These are phyloP conservation scores for Gaeumannomyces tritici DNA, from an alignment of 2,329 filamentous ascomycete species.

Conservation along the genomic window DNA sequence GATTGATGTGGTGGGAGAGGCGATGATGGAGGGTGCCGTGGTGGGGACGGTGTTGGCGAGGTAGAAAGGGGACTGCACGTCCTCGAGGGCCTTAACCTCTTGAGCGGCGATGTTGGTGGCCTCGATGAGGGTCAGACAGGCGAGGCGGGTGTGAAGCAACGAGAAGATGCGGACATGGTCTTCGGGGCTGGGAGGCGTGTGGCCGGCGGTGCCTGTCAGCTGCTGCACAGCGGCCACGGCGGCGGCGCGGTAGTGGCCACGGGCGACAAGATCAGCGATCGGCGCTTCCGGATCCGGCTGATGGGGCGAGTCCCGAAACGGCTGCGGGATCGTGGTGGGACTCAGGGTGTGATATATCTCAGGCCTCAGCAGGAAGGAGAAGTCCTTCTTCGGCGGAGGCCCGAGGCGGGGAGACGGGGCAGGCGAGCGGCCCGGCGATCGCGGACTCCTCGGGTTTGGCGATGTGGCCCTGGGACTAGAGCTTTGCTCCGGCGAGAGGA, in stretches of 20 bases:
- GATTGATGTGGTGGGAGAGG: not conserved
- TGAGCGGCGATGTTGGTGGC: conserved; percentile 60
- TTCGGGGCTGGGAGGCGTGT: conserved; percentile 31
- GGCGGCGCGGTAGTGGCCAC: conserved; percentile 72
- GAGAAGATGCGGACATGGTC: conserved; percentile 62
- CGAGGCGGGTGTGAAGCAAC: conserved; percentile 71
- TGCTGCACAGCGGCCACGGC: conserved; percentile 58
- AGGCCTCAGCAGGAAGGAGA: conserved; percentile 69
- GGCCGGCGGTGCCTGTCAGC: conserved; percentile 38
- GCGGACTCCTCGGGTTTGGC: conserved; percentile 15
- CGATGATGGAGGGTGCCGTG: not conserved
- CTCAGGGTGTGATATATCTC: conserved; percentile 78
- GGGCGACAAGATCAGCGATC: conserved; percentile 56
- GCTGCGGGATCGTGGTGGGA: conserved; percentile 44
- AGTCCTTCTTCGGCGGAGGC: conserved; percentile 51
- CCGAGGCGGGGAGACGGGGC: conserved; percentile 6
- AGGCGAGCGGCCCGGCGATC: conserved; percentile 19
- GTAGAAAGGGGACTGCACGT: conserved; percentile 50
- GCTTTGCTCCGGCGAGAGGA: not conserved
- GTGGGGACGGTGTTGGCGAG: conserved; percentile 37
- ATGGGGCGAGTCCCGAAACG: conserved; percentile 61
- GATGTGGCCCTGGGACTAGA: conserved; percentile 4
- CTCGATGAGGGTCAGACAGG: conserved; percentile 72
- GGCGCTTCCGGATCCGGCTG: conserved; percentile 54
- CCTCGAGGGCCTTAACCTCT: conserved; percentile 54